These are phyloP conservation scores for Pisolithus thermaeus DNA, from an alignment of 1,284 basidiomycete species.

Conservation along the genomic window DNA sequence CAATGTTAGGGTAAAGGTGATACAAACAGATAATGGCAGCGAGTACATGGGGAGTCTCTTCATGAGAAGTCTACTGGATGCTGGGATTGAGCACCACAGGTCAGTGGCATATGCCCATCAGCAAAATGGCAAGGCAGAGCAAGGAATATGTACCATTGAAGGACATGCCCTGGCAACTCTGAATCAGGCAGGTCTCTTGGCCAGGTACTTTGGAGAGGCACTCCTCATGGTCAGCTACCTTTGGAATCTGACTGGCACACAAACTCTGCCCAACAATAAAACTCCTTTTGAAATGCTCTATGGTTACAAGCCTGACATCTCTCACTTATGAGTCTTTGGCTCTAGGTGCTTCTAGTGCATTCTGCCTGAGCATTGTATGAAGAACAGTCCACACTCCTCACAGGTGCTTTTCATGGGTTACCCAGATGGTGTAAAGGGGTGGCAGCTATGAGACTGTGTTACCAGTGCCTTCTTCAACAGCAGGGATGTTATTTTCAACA, in stretches of 20 bases:
- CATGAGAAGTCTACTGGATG: too few species aligned
- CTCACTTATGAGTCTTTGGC: background rate
- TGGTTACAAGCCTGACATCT: slow-evolving; percentile 8
- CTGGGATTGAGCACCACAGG: too few species aligned
- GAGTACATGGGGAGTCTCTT: too few species aligned
- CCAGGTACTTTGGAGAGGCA: background rate
- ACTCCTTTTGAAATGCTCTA: slow-evolving; percentile 7
- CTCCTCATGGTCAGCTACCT: background rate
- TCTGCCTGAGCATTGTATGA: too few species aligned
- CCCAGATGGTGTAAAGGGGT: too few species aligned
- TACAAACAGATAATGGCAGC: too few species aligned
- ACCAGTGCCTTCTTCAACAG: background rate
- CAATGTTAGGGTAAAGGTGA: background rate
- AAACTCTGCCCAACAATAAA: background rate
- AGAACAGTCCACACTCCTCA: too few species aligned
- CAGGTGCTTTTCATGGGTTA: too few species aligned
- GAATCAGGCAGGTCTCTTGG: background rate
- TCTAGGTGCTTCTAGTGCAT: too few species aligned
- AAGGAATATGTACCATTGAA: background rate
- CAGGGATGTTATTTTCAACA: background rate
- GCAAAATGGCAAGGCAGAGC: background rate
- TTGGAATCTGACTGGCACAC: background rate
- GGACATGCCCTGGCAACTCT: background rate
- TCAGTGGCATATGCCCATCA: too few species aligned
- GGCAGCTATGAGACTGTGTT: background rate